Evolutionary conservation across 1,284 basidiomycete species (phyloP).

Genomic region (Irpex sp.): DNA sequence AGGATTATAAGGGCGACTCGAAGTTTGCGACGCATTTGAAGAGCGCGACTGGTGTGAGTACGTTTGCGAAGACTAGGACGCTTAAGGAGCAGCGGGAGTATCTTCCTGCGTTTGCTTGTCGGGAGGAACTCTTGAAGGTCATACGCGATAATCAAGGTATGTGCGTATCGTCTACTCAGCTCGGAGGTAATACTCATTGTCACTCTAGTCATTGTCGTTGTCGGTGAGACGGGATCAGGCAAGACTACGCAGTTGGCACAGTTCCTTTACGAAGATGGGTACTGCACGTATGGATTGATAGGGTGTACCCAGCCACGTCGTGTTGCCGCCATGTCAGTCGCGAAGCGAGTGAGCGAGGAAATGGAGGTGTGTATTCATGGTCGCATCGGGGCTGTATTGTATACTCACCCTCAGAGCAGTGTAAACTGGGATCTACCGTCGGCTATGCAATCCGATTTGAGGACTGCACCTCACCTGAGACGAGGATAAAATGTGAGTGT

Average conservation of each 20-base stretch:
- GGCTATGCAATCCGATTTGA: slow-evolving; percentile 99
- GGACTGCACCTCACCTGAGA: slow-evolving; percentile 89
- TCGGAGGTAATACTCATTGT: background rate
- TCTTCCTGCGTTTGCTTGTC: slow-evolving; percentile 95
- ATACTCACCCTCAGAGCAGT: slow-evolving; percentile 37
- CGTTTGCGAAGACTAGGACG: slow-evolving; percentile 81
- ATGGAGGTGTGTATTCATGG: slow-evolving; percentile 56
- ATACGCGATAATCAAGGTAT: slow-evolving; percentile 94
- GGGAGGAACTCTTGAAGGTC: slow-evolving; percentile 88
- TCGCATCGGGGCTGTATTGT: background rate
- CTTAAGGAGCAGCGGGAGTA: slow-evolving; percentile 96
- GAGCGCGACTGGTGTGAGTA: slow-evolving; percentile 72
- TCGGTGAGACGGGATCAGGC: slow-evolving; percentile 94
- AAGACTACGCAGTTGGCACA: slow-evolving; percentile 94
- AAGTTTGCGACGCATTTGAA: slow-evolving; percentile 95
- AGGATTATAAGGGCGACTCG: slow-evolving; percentile 89
- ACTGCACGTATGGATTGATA: slow-evolving; percentile 83
- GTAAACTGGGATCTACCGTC: slow-evolving; percentile 84
- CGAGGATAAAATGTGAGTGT: slow-evolving; percentile 88
- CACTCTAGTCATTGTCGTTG: slow-evolving; percentile 78
- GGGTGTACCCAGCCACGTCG: slow-evolving; percentile 97
- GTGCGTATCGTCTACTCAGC: background rate
- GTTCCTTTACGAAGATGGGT: slow-evolving; percentile 95
- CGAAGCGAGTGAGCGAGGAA: slow-evolving; percentile 98
- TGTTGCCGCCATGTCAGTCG: slow-evolving; percentile 98